Evolutionary conservation across 1,139 yeast species (phyloP), one percentile per base, ranked within the genome.

Genomic region (Hyphopichia burtonii): DNA sequence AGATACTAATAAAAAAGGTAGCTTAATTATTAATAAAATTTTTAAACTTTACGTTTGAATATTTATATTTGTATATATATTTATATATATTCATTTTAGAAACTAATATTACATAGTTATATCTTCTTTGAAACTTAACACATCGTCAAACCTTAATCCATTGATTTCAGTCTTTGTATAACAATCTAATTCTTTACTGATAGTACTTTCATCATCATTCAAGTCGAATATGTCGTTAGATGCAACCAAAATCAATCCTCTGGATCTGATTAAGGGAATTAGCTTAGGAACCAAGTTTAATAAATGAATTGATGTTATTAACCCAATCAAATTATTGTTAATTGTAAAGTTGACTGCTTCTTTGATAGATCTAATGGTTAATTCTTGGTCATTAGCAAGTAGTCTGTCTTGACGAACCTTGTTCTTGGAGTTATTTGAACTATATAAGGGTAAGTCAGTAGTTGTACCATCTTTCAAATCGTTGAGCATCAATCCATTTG

Each of bases 171-270:
- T 66, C 40, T 57, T 63, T 3, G 72, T 67, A 50, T 70, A 71
- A 16, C 74, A 68, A 43, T 73, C 77, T 54, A 71, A 62, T 34
- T 71, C 75, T 43, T 58, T 63, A 35, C 57, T 58, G 9, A 64
- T 48, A 14, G 52, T 44, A 11, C 53, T 59, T 22, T 61, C 66
- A 23, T 60, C 59, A 22, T 69, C 71, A 10, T 63, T 64, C 15
- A 61, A 66, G 35, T 55, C 56, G 22, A 44, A 48, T 5, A 57
- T 49, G 41, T 68, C 75, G 45, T 68, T 76, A 1, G 82, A 75
- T 1, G 94, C 94, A 25, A 93, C 93, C 38, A 93, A 68, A 39
- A 93, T 82, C 49, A 93, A 72, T 0, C 98, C 98, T 47, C 86
- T 73, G 1, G 88, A 82, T 45, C 96, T 74, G 17, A 91, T 86